A percentile compares a stretch with the other conserved stretches of the same genome.
phyloP scores from a whole-genome alignment of 345 rosid species.

The Populus tremula region DNA sequence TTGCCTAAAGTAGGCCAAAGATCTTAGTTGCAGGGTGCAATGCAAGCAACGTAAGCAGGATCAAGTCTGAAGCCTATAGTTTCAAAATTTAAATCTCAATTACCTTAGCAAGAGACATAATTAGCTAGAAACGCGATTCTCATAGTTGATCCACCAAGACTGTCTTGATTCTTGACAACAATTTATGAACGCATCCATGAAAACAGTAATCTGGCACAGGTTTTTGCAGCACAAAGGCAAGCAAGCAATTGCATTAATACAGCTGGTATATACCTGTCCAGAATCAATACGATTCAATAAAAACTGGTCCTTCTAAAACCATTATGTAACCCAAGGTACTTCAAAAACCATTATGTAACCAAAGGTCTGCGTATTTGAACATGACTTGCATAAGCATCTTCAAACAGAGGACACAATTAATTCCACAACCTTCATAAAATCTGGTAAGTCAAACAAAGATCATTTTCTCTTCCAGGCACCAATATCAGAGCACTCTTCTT shows the following conservation, averaged over 20 bases:
- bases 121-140: neutral
- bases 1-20: neutral
- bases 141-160: neutral
- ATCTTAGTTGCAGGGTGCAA: neutral
- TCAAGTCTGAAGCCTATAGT: neutral
- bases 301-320: neutral
- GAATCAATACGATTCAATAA: neutral
- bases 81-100: neutral
- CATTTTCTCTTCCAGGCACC: neutral
- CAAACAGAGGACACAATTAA: neutral
- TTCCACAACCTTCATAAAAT: slow-evolving; percentile 1
- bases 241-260: neutral
- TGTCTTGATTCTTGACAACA: no score
- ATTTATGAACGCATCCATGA: neutral
- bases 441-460: neutral
- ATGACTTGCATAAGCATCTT: neutral
- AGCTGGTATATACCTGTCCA: neutral
- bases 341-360: neutral
- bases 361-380: slow-evolving; percentile 4
- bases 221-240: neutral
- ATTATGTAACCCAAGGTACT: neutral
- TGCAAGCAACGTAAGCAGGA: neutral
- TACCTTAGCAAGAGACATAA: neutral
- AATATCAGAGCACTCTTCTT: neutral
- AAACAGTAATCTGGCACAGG: no score